Evolutionary conservation across 2,329 filamentous ascomycete genomes (phyloP), one percentile per base, ranked within the genome.

Genomic region (Pestalotiopsis sp.): DNA sequence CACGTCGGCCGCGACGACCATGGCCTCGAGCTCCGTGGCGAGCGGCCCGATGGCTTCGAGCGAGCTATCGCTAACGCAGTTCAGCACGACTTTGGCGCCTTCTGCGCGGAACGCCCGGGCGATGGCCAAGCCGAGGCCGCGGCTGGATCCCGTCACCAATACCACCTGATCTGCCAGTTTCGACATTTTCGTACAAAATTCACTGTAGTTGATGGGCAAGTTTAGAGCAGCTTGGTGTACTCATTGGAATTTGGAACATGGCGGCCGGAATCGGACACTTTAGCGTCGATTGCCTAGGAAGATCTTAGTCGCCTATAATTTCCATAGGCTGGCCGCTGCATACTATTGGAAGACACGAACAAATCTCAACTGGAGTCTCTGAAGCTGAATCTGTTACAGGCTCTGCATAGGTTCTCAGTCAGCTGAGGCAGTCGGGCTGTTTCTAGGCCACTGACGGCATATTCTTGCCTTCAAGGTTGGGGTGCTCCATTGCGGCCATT

Each of bases 1-100:
- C 14, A 69, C 67, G 63, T 69, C 67, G 39, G 67, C 67, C 17
- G 20, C 49, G 36, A 69, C 12, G 13, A 63, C 67, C 14, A 69
- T n/a, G 27, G 25, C 67, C 4, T 39, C 27, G 27, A 66, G 58
- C n/a, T 66, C 67, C 11, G 25, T 23, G 20, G 67, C 67, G 11
- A 69, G 11, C 23, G 36, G 25, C n/a, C 39, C 38, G 0, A 63
- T 64, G 17, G 25, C 52, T 2, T 45, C 11, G 45, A 56, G 56
- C 38, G 57, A 41, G 12, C 23, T 23, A 25, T 27, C 20, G 13
- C 20, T 7, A 9, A 13, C 6, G 63, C 41, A 69, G 27, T 69
- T 69, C 9, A 69, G 45, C 20, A 66, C 67, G 6, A 69, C 62
- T 3, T 38, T 27, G 12, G 63, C 62, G 3, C 67, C 67, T 38